Evolutionary conservation across 2,329 filamentous ascomycete genomes (phyloP).

Genomic region (Ophiostoma himal-ulmi): DNA sequence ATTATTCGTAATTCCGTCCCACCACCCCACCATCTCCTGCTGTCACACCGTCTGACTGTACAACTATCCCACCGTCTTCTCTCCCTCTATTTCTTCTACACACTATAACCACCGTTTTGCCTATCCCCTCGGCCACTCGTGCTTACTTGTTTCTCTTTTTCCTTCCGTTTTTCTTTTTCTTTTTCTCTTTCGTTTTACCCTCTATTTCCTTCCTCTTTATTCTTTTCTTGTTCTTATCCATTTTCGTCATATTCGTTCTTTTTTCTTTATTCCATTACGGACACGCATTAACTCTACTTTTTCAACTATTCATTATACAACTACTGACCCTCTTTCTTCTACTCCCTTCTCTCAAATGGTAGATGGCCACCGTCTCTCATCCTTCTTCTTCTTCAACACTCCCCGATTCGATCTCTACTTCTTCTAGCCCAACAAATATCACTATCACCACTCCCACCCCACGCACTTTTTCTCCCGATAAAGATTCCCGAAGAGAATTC

Average conservation of each 20-base stretch:
- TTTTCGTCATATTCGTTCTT: background rate
- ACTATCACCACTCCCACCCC: conserved; percentile 6
- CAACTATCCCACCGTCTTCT: background rate
- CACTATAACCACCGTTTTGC: background rate
- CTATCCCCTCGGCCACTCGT: conserved; percentile 1
- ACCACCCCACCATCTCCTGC: background rate
- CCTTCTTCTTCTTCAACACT: conserved; percentile 13
- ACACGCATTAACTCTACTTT: conserved; percentile 16
- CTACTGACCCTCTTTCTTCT: conserved; percentile 7
- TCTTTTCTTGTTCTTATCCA: background rate
- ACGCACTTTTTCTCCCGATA: conserved; percentile 15
- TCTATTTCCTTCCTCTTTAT: background rate
- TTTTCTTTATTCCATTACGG: conserved; percentile 1
- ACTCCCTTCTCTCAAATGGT: conserved; percentile 28
- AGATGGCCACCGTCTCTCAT: conserved; percentile 40
- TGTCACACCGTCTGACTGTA: background rate
- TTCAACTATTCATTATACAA: conserved; percentile 19
- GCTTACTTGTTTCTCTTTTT: background rate
- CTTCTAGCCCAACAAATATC: conserved; percentile 21
- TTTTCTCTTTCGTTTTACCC: background rate
- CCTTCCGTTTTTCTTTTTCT: conserved; percentile 6
- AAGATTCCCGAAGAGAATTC: conserved; percentile 19
- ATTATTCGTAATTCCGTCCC: background rate
- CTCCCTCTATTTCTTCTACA: too few species aligned
- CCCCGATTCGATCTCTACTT: conserved; percentile 31